Evolutionary conservation across 2,329 filamentous ascomycete genomes (phyloP).

Genomic region (Pseudocercospora vitis): DNA sequence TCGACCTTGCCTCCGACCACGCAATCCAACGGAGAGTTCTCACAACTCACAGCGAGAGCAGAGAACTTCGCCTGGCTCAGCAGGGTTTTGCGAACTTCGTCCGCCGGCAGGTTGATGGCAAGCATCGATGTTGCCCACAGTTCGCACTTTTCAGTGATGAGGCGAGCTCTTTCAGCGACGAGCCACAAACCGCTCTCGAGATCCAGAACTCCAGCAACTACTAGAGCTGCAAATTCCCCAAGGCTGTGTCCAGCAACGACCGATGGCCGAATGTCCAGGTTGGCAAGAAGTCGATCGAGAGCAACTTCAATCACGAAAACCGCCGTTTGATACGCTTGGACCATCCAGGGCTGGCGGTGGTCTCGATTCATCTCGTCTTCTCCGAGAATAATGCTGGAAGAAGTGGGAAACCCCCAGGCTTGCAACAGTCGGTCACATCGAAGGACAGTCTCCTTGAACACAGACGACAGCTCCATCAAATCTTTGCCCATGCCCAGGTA

Average conservation of each 20-base stretch:
- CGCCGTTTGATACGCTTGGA: slow-evolving; percentile 12
- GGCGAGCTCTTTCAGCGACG: slow-evolving; percentile 13
- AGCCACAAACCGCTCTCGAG: slow-evolving; percentile 10
- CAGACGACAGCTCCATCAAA: slow-evolving; percentile 6
- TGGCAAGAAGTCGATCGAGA: slow-evolving; percentile 4
- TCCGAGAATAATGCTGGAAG: slow-evolving; percentile 1
- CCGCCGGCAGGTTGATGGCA: slow-evolving; percentile 14
- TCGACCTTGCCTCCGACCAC: slow-evolving; percentile 11
- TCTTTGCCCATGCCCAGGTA: slow-evolving; percentile 16
- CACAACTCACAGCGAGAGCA: slow-evolving; percentile 10
- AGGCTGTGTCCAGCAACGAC: slow-evolving; percentile 29
- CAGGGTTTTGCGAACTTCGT: slow-evolving; percentile 1
- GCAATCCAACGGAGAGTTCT: slow-evolving; percentile 14
- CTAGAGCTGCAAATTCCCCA: slow-evolving; percentile 18
- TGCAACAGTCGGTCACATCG: slow-evolving; percentile 8
- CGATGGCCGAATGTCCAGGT: slow-evolving; percentile 8
- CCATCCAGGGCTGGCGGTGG: neutral
- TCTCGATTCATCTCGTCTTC: neutral
- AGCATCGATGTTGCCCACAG: slow-evolving; percentile 15
- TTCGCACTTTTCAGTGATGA: slow-evolving; percentile 13
- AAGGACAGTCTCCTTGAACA: slow-evolving; percentile 10
- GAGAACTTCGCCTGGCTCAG: slow-evolving; percentile 2
- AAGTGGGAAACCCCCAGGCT: slow-evolving; percentile 10
- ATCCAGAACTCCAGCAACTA: slow-evolving; percentile 17
- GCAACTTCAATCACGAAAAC: slow-evolving; percentile 15